Conservation (phyloP, 225 moss, liverwort and hornwort species). For the Takakia lepidozioides region DNA sequence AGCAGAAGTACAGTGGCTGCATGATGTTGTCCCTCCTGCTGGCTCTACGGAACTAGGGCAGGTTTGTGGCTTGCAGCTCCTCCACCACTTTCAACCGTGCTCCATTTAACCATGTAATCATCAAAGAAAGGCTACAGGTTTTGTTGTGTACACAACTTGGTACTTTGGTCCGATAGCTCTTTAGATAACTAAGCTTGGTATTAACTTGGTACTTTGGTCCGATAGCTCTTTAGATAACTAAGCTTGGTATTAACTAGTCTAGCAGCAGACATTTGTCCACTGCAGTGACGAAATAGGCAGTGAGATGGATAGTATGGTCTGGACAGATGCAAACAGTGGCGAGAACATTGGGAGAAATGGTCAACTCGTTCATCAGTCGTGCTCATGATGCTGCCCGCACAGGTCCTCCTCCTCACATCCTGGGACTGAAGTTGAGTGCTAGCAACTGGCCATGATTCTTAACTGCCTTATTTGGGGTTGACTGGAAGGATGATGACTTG, state of each 20-base stretch:
- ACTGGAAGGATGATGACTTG: background rate
- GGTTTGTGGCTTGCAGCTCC: constrained; percentile 22
- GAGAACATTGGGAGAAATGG: constrained; percentile 31
- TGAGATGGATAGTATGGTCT: constrained; percentile 3
- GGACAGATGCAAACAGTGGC: constrained; percentile 32
- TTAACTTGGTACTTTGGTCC: background rate
- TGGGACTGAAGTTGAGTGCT: background rate
- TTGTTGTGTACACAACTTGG: background rate
- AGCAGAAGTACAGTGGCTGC: constrained; percentile 78
- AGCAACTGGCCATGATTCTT: background rate
- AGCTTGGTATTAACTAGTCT: too few species aligned
- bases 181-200: background rate
- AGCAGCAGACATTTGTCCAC: too few species aligned
- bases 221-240: background rate
- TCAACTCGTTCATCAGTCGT: constrained; percentile 32
- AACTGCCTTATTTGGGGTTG: background rate
- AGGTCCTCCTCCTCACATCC: constrained; percentile 12
- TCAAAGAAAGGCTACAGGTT: background rate
- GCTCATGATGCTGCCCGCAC: constrained; percentile 40
- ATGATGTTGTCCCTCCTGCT: constrained; percentile 46
- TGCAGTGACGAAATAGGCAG: constrained; percentile 1
- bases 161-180: too few species aligned
- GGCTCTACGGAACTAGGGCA: constrained; percentile 56
- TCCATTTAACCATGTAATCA: too few species aligned
- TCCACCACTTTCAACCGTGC: background rate